Conservation (phyloP, 306 rosid species). For the Acacia crassicarpa region DNA sequence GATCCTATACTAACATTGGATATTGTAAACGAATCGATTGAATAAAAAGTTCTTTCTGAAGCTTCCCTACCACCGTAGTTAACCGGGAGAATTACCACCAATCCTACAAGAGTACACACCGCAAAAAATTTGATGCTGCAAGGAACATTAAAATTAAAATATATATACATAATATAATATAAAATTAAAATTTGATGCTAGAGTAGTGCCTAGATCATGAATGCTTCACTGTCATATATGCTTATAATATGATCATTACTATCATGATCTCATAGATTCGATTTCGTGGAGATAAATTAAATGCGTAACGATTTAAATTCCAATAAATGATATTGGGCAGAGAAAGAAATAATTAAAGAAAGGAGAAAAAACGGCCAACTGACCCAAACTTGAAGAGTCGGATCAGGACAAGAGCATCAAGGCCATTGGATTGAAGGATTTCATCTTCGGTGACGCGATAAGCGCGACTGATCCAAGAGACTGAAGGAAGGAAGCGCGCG, state of each 20-base stretch:
- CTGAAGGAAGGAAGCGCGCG: conserved; percentile 63
- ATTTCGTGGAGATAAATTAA: background rate
- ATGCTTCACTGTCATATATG: no score
- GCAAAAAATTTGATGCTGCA: conserved; percentile 74
- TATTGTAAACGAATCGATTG: conserved; percentile 77
- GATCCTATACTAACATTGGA: conserved; percentile 78
- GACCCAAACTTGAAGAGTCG: conserved; percentile 90
- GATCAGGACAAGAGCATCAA: conserved; percentile 76
- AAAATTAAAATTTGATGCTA: no score
- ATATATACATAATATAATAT: background rate
- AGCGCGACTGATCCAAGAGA: conserved; percentile 68
- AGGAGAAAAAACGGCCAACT: background rate
- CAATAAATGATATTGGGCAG: background rate
- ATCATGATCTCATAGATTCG: background rate
- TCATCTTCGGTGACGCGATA: conserved; percentile 60
- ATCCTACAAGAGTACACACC: conserved; percentile 73
- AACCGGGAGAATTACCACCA: conserved; percentile 66
- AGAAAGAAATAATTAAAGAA: background rate
- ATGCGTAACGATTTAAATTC: background rate
- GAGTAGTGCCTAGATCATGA: background rate
- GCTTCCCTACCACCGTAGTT: conserved; percentile 53
- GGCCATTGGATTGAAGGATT: conserved; percentile 59
- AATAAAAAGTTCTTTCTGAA: conserved; percentile 31
- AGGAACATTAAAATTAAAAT: background rate
- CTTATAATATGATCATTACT: no score